A percentile compares a stretch with the other conserved stretches of the same genome.
Evolutionary conservation across 345 rosid genomes (phyloP).

Genomic region (Dipteronia sinensis): DNA sequence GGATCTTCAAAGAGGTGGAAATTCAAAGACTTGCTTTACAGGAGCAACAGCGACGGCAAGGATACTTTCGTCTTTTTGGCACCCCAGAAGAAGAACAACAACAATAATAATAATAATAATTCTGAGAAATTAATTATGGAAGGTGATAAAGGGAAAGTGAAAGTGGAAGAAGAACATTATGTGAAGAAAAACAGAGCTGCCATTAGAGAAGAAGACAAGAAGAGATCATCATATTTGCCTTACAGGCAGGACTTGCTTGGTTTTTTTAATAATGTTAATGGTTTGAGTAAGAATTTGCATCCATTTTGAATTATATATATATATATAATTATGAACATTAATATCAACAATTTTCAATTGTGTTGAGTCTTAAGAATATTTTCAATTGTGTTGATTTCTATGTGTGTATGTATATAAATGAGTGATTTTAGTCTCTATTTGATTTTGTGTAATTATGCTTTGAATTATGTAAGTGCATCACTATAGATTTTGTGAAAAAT

Average conservation of each 20-base stretch:
- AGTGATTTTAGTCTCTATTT: not conserved
- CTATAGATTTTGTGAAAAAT: too few relatives aligned
- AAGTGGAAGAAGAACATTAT: slow-evolving; percentile 16
- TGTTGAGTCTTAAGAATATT: too few relatives aligned
- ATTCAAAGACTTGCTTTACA: slow-evolving; percentile 50
- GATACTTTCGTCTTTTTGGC: slow-evolving; percentile 48
- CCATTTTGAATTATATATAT: slow-evolving; percentile 46
- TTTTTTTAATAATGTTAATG: slow-evolving; percentile 46
- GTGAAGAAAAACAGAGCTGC: slow-evolving; percentile 9
- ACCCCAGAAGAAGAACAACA: slow-evolving; percentile 24
- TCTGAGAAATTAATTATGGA: not conserved
- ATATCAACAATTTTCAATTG: not conserved
- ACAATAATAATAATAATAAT: too few relatives aligned
- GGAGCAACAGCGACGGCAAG: slow-evolving; percentile 59
- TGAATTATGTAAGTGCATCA: too few relatives aligned
- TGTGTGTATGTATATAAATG: not conserved
- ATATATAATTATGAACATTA: not conserved
- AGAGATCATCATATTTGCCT: slow-evolving; percentile 51
- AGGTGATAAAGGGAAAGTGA: slow-evolving; percentile 3
- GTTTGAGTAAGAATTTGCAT: slow-evolving; percentile 55
- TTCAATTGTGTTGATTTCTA: too few relatives aligned
- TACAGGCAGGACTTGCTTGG: slow-evolving; percentile 55
- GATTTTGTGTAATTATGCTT: not conserved
- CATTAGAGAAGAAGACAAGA: slow-evolving; percentile 41
- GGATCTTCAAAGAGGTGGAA: slow-evolving; percentile 77